Conservation (phyloP, 2,329 filamentous ascomycete genomes). For the Talaromyces sp. region DNA sequence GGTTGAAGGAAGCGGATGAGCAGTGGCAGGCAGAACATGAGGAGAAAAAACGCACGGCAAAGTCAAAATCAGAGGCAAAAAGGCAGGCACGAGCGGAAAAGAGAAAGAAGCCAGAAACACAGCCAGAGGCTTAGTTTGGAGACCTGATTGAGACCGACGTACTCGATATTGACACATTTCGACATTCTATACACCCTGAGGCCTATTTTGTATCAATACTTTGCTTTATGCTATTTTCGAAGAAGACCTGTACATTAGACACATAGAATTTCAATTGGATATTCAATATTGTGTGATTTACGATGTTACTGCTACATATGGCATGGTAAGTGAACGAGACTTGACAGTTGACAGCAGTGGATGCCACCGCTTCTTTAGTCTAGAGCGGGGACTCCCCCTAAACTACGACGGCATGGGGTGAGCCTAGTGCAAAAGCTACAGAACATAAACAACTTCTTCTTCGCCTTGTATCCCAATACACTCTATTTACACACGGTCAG, state of each 20-base stretch:
- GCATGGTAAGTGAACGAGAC: background rate
- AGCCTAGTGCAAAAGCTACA: constrained; percentile 2
- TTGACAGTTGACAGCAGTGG: no score
- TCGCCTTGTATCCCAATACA: constrained; percentile 16
- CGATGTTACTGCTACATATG: background rate
- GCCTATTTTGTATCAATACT: background rate
- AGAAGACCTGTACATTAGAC: constrained; percentile 6
- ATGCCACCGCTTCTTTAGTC: constrained; percentile 9
- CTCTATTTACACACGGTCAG: constrained; percentile 7
- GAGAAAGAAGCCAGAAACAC: background rate
- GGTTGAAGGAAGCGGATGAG: constrained; percentile 1
- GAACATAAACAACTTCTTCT: constrained; percentile 8
- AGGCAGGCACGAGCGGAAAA: background rate
- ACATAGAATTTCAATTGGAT: background rate
- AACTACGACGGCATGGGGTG: background rate
- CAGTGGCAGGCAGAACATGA: constrained; percentile 21
- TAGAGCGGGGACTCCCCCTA: background rate
- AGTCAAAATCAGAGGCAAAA: background rate
- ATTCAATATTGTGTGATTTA: background rate
- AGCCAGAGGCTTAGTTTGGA: background rate
- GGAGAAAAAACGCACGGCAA: background rate
- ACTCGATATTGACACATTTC: background rate
- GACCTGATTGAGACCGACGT: background rate
- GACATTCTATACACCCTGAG: background rate
- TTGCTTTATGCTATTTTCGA: background rate